phyloP scores from a whole-genome alignment of 73 alveolate genomes.

The Paramecium tetraurelia region DNA sequence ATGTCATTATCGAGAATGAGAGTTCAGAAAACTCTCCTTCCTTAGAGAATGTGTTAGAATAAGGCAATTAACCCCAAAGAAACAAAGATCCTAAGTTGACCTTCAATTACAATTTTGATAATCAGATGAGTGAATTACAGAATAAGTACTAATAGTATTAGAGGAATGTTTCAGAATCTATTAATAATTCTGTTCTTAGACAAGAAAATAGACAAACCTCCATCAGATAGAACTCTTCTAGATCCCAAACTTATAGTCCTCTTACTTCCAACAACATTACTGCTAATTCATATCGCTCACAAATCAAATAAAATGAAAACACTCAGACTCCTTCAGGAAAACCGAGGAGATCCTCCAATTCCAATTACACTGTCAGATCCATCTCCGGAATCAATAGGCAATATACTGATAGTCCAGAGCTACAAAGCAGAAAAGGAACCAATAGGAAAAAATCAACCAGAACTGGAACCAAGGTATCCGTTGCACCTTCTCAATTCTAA shows the following conservation, averaged over 20 bases:
- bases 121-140: constrained; percentile 2
- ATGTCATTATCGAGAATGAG: not conserved
- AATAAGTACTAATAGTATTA: not conserved
- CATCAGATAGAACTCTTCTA: not conserved
- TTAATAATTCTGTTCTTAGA: not conserved
- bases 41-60: not conserved
- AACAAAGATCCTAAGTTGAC: constrained; percentile 10
- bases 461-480: constrained; percentile 23
- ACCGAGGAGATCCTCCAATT: not conserved
- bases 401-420: constrained; percentile 29
- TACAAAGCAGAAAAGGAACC: not conserved
- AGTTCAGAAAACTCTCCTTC: constrained; percentile 15
- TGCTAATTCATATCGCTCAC: not conserved
- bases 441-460: not conserved
- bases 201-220: not conserved
- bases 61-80: not conserved
- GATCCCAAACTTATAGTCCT: constrained; percentile 33
- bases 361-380: not conserved
- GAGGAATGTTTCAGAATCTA: not conserved
- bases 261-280: not conserved
- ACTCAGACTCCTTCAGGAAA: not conserved
- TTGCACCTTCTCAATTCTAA: not conserved
- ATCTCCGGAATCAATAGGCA: not conserved
- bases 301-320: not conserved
- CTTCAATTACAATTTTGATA: constrained; percentile 14